Evolutionary conservation across 1,284 basidiomycete species (phyloP), one percentile per base, ranked within the genome.

Genomic region (Cystobasidiaceae sp.): DNA sequence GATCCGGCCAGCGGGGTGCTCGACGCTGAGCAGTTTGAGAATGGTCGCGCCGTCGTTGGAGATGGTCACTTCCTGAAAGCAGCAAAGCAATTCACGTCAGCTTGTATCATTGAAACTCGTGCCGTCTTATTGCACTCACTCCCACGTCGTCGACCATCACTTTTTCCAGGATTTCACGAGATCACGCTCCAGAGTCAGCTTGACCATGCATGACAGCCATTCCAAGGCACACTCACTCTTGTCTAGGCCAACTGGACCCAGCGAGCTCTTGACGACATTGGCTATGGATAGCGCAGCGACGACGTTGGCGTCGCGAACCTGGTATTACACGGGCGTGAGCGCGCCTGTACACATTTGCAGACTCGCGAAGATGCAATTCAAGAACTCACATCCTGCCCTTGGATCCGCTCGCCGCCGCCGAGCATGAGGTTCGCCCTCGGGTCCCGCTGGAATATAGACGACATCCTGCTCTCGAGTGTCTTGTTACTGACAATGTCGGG

Each of bases 1-100:
- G 69, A 98, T 94, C 68, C 91, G 87, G 33, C 90, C 80, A 74
- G 73, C 70, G 19, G 72, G 69, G 65, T 72, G 71, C 45, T 71
- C 67, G 33, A 77, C 78, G 41, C 62, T 80, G 93, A 5, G 94
- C 92, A 45, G 94, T 93, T 76, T 97, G 45, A 98, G 85, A 72
- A 99, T 99, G 32, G 96, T 98, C 25, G 96, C 96, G 55, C 96
- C 96, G 80, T 98, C 96, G 79, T 99, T 99, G 64, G 94, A 97
- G 77, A 99, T 98, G 41, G 94, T 98, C 46, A 99, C 93, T 82
- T 99, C 96, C 89, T 92, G 69, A 32, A 56, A 63, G 34, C 21
- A 43, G 13, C 33, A 33, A 28, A 3, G 15, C 8, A 27, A n/a
- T 19, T 45, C 28, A 48, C 34, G 32, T 49, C 19, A 25, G 27